Base-by-base conservation (phyloP, 257 asterid genomes). In the Haberlea rhodopensis region DNA sequence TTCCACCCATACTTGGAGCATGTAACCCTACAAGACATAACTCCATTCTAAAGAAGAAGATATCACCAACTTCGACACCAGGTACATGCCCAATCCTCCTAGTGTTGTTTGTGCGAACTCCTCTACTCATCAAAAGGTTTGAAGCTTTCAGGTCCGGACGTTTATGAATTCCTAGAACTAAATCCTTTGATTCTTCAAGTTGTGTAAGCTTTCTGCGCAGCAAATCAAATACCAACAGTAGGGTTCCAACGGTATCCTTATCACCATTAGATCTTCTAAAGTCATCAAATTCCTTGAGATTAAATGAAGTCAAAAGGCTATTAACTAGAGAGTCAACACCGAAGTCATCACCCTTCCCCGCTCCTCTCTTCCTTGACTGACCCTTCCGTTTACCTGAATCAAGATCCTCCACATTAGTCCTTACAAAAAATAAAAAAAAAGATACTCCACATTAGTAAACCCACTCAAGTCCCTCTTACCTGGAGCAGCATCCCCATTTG, bases 1-100 rank as follows among this genome's bases (percentile, higher is more conserved):
- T 89, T 20, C 99, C 99, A 29, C 86, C 96, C 97, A 92, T 92
- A 64, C 85, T 89, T 9, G 87, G 99, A 57, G 96, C 76, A 72
- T 92, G 99, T 70, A 89, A 31, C 8, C 99, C 87, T 53, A 81
- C 75, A 60, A 81, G 40, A 69, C 87, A 81, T 48, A 81, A 32
- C 62, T 81, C 87, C 95, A 89, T 89, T 73, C 97, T 82, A 65
- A 87, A 85, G 78, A 79, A 92, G 79, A 87, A 92, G 27, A 92
- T 85, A 75, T 89, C 97, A 5, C 99, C 99, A n/a, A 89, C 86
- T 73, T 81, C 94, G 57, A 92, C 64, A 51, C 97, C 99, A 6
- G 96, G 90, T 5, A 87, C 82, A 53, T 76, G 78, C 26, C 99
- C 99, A 54, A 85, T 60, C 77, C 82, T 80, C 80, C 87, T 92